Base-by-base conservation (phyloP, 768 basidiomycete species). In the Serendipita vermifera region DNA sequence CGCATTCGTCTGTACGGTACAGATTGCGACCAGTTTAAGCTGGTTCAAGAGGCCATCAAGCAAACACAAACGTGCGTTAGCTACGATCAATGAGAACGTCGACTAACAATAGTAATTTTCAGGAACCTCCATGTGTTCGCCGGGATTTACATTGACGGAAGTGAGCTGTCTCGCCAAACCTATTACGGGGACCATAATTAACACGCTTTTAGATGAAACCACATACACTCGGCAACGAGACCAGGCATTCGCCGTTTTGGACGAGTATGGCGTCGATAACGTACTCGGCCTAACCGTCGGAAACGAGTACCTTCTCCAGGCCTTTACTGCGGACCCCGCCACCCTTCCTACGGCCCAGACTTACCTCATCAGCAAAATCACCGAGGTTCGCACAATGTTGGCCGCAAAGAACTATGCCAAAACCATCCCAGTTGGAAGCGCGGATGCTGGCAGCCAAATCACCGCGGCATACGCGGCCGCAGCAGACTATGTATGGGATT, bases 241-340 rank as follows among this genome's bases (percentile, higher is more conserved):
- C 59, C 68, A 70, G 17, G 78, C 91, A 56, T 69, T 81, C 59
- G 66, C 72, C 2, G 90, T 84, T 7, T 70, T 97, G 55, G 66
- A 83, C 65, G 81, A 78, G 1, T 97, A 83, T 65, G 93, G 93
- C 32, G 76, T 78, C 1, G 77, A 77, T 58, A 68, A 91, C 63
- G 78, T 97, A 54, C 71, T 70, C 0, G 94, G 94, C 9, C 64
- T 97, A 35, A 92, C 46, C 5, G 92, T 96, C 31, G 92, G 94
- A 29, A 94, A 96, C 64, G 91, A 94, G 69, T 89, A 79, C 66
- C 86, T 90, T 64, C 75, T 92, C 46, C 79, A 91, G 81, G 83
- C 41, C 2, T 76, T 69, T 5, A 38, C 20, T 15, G 46, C 39
- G 31, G 17, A 40, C 62, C 22, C 46, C 9, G 22, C 15, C 7